Base-by-base conservation (phyloP, 352 stramenopile species). In the Pythium biforme region DNA sequence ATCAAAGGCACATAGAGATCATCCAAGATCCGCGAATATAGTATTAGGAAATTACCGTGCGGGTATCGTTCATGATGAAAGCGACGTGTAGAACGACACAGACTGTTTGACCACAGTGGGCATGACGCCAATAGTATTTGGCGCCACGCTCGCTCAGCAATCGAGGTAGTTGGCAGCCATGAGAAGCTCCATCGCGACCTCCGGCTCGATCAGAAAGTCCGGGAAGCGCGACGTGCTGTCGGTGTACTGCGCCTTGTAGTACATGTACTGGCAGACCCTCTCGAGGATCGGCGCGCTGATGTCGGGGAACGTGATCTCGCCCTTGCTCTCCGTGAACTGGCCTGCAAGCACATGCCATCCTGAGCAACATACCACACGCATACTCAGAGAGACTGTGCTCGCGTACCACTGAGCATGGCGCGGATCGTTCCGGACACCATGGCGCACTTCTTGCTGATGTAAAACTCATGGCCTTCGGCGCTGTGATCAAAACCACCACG, bases 81-180 rank as follows among this genome's bases (percentile, higher is more conserved):
- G 25, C 4, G 11, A 23, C 6, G 27, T 20, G 47, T 6, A 39
- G 31, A 34, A 34, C 31, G 31, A 34, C 5, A 34, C 31, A 5
- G 5, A 10, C 31, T 10, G 31, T 10, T 34, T 11, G 5, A 10
- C 31, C 10, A 34, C 31, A n/a, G n/a, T n/a, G n/a, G n/a, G n/a
- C n/a, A n/a, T n/a, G n/a, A n/a, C n/a, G n/a, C n/a, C n/a, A n/a
- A n/a, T n/a, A n/a, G n/a, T n/a, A n/a, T n/a, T n/a, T 34, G 31
- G 31, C 47, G 47, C 27, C 9, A 54, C 10, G 52, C 22, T 29
- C 52, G 14, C 37, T 67, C 79, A 97, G 56, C 86, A 97, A 74
- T 99, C 95, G 55, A 99, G 79, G 81, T 98, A 99, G 72, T 99
- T 99, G 46, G 95, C 89, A 4, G 95, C 95, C 93, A 99, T 99